phyloP scores from a whole-genome alignment of 1,139 yeast species.

The Cylindricascospora bacillispora region DNA sequence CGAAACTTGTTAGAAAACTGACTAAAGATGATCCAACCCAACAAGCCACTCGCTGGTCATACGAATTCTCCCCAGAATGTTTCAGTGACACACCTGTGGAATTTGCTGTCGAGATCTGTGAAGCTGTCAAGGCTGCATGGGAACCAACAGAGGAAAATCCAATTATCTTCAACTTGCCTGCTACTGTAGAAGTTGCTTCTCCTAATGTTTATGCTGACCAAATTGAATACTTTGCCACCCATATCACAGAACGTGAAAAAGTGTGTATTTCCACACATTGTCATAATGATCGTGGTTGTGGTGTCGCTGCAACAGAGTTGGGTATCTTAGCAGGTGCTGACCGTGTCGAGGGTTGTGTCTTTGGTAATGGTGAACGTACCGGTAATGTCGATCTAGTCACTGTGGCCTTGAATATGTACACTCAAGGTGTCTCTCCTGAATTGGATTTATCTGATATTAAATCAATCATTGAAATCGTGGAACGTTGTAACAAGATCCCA shows the following conservation, averaged over 20 bases:
- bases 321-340: slow-evolving; percentile 95
- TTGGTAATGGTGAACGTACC: slow-evolving; percentile 97
- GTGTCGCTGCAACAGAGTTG: slow-evolving; percentile 96
- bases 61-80: slow-evolving; percentile 91
- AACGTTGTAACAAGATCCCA: slow-evolving; percentile 89
- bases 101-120: slow-evolving; percentile 75
- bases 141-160: slow-evolving; percentile 72
- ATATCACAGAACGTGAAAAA: slow-evolving; percentile 72
- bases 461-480: slow-evolving; percentile 74
- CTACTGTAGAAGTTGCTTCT: slow-evolving; percentile 92
- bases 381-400: slow-evolving; percentile 96
- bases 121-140: slow-evolving; percentile 94
- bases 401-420: slow-evolving; percentile 81
- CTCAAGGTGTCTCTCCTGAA: slow-evolving; percentile 82
- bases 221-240: slow-evolving; percentile 74
- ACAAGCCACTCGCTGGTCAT: slow-evolving; percentile 69
- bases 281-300: slow-evolving; percentile 96
- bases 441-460: slow-evolving; percentile 79
- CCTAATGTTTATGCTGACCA: slow-evolving; percentile 97
- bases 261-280: slow-evolving; percentile 86
- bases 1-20: slow-evolving; percentile 64
- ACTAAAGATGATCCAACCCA: slow-evolving; percentile 80
- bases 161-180: slow-evolving; percentile 90
- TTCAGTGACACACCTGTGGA: slow-evolving; percentile 84
- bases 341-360: slow-evolving; percentile 93